Conservation (phyloP, 345 rosid genomes). For the Passiflora organensis region DNA sequence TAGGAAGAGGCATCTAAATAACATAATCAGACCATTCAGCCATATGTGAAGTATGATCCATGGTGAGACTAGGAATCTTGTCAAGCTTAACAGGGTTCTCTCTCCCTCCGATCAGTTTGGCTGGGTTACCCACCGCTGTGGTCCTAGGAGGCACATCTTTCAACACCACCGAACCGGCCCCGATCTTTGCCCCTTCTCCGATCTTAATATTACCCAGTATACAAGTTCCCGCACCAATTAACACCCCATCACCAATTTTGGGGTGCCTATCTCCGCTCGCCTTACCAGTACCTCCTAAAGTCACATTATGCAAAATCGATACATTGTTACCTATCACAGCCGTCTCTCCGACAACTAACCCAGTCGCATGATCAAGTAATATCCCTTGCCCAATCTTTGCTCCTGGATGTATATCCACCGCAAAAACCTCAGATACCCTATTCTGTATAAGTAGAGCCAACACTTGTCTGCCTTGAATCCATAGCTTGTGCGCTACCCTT, state of each 20-base stretch:
- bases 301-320: slow-evolving; percentile 82
- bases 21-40: slow-evolving; percentile 90
- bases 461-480: slow-evolving; percentile 53
- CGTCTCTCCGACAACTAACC: slow-evolving; percentile 82
- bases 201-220: slow-evolving; percentile 76
- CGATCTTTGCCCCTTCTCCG: slow-evolving; percentile 93
- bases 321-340: slow-evolving; percentile 88
- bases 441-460: slow-evolving; percentile 72
- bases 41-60: slow-evolving; percentile 89
- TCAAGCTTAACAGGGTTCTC: slow-evolving; percentile 68
- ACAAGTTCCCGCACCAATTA: slow-evolving; percentile 93
- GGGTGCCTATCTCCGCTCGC: slow-evolving; percentile 81
- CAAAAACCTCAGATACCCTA: slow-evolving; percentile 65
- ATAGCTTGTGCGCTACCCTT: slow-evolving; percentile 66
- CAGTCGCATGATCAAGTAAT: slow-evolving; percentile 79
- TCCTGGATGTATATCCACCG: slow-evolving; percentile 91
- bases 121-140: slow-evolving; percentile 92
- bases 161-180: slow-evolving; percentile 85
- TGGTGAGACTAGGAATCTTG: slow-evolving; percentile 75
- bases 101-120: slow-evolving; percentile 85
- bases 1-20: slow-evolving; percentile 31
- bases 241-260: slow-evolving; percentile 89
- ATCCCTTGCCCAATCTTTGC: slow-evolving; percentile 73
- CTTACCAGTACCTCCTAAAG: slow-evolving; percentile 92
- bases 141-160: slow-evolving; percentile 77